Evolutionary conservation across 768 basidiomycete species (phyloP), one percentile per base, ranked within the genome.

Genomic region (Boletus huronensis): DNA sequence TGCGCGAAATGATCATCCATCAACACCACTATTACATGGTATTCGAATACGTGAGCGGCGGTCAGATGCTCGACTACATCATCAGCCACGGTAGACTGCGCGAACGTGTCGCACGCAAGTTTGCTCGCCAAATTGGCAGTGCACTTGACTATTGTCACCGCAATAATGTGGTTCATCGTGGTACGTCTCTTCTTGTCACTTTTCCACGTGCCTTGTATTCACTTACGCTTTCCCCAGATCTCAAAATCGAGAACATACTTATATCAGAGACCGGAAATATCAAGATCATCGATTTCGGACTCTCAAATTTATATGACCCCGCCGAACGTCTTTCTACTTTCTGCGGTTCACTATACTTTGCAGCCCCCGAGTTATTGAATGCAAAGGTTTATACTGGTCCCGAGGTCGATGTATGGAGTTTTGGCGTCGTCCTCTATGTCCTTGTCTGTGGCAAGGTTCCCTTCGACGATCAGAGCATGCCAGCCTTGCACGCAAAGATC

Each of bases 21-120:
- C 90, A 92, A 57, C 88, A 99, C 65, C 95, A 99, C 73, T 98
- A 98, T 75, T 99, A 98, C 78, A 98, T 99, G 93, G 92, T 98
- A 10, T 93, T 90, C 70, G 97, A 99, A 72, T 98, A 97, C 71
- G 92, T 98, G 73, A 96, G 94, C 63, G 97, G 97, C 31, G 97
- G 97, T 0, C 97, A 99, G 79, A 94, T 99, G 93, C 84, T 99
- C 61, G 97, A 99, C 80, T 99, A 96, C 71, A 98, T 99, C 75
- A 99, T 99, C 75, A 90, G 90, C 64, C 97, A 99, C 65, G 97
- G 97, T 17, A 82, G 97, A 32, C 81, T 98, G 54, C 81, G 97
- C 43, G 97, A 98, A 73, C 83, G 96, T 52, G 93, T 94, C 38
- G 97, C 97, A 21, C 79, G 97, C 62, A 98, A 98, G 77, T 99